phyloP scores from a whole-genome alignment of 805 yeast genomes.

The Lachancea nothofagi region DNA sequence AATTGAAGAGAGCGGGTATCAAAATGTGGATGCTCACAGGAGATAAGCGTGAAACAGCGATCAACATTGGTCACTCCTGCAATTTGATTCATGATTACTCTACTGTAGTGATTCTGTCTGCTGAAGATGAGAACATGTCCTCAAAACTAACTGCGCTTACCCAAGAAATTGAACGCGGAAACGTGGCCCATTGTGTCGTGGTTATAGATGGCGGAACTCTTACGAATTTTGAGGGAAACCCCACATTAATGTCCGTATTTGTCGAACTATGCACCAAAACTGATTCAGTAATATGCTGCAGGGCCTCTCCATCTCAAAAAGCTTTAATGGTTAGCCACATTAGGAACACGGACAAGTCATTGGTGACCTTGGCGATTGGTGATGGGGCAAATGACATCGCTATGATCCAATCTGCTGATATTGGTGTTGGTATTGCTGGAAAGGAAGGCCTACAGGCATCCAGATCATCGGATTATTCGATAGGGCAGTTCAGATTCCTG shows the following conservation, averaged over 20 bases:
- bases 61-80: conserved; percentile 94
- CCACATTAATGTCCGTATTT: conserved; percentile 65
- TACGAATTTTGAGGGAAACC: conserved; percentile 63
- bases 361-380: conserved; percentile 92
- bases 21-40: conserved; percentile 98
- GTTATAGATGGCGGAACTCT: conserved; percentile 94
- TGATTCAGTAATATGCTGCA: conserved; percentile 88
- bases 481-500: conserved; percentile 87
- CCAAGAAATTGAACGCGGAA: conserved; percentile 63
- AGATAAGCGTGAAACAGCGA: conserved; percentile 96
- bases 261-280: conserved; percentile 80
- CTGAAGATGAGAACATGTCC: conserved; percentile 52
- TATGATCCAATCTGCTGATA: conserved; percentile 97
- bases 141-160: conserved; percentile 71
- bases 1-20: conserved; percentile 86
- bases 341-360: conserved; percentile 56
- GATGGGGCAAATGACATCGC: conserved; percentile 99
- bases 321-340: conserved; percentile 82
- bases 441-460: conserved; percentile 97
- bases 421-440: conserved; percentile 96
- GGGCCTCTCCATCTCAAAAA: conserved; percentile 96
- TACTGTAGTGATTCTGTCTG: conserved; percentile 66
- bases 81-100: conserved; percentile 89
- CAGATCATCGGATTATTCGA: conserved; percentile 86
- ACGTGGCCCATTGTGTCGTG: conserved; percentile 88